phyloP scores from a whole-genome alignment of 345 rosid species.

The Litchi chinensis region DNA sequence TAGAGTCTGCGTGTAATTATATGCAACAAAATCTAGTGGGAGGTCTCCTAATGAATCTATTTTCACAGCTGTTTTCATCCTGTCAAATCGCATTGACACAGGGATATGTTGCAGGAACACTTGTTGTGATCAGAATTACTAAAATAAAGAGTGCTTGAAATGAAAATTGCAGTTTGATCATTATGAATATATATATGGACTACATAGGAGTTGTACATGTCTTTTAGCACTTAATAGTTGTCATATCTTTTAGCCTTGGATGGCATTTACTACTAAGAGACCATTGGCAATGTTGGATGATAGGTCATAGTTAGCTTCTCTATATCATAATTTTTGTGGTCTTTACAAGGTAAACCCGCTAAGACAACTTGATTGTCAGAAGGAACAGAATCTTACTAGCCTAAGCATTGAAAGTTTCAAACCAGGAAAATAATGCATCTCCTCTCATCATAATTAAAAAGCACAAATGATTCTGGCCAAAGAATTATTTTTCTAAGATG shows the following conservation, averaged over 20 bases:
- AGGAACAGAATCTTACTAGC: neutral
- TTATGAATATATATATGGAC: neutral
- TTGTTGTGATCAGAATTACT: neutral
- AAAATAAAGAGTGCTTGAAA: neutral
- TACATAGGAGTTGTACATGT: neutral
- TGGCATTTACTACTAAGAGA: neutral
- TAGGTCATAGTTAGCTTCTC: too few species aligned
- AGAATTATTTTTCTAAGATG: too few species aligned
- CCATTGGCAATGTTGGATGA: neutral
- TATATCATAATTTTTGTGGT: neutral
- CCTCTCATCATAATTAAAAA: too few species aligned
- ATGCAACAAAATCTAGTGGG: slow-evolving; percentile 20
- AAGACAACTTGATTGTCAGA: neutral
- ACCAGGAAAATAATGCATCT: too few species aligned
- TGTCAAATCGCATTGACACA: neutral
- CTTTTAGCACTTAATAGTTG: too few species aligned
- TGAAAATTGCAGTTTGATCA: neutral
- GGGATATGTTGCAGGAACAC: slow-evolving; percentile 21
- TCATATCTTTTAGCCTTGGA: neutral
- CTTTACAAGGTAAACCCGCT: neutral
- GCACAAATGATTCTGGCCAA: too few species aligned
- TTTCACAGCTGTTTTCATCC: neutral
- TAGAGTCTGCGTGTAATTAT: slow-evolving; percentile 26
- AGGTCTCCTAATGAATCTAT: neutral
- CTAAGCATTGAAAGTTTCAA: too few species aligned